These are phyloP conservation scores for Boletus vermiculosoides DNA, from an alignment of 768 basidiomycete species.

Conservation along the genomic window DNA sequence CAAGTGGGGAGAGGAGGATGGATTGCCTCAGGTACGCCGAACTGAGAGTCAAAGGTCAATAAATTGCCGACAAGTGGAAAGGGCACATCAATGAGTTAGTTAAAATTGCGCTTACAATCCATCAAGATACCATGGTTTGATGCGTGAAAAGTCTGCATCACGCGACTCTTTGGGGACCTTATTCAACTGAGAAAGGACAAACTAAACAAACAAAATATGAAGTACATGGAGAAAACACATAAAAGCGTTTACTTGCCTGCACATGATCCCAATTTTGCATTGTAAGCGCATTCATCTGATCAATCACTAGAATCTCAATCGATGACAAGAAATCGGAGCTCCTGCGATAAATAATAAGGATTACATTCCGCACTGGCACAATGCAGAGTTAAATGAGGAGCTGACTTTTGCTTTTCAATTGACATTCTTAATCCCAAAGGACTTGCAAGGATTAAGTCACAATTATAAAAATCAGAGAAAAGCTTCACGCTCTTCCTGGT, in stretches of 20 bases:
- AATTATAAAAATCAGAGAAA: conserved; percentile 87
- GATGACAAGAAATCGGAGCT: conserved; percentile 90
- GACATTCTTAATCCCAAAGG: conserved; percentile 88
- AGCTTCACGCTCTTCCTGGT: conserved; percentile 90
- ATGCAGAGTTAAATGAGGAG: conserved; percentile 3
- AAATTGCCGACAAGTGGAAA: conserved; percentile 36
- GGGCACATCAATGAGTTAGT: conserved; percentile 63
- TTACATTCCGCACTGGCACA: not conserved
- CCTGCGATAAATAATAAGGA: conserved; percentile 38
- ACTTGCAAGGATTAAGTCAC: conserved; percentile 90
- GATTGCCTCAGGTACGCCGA: conserved; percentile 87
- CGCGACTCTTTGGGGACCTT: conserved; percentile 90
- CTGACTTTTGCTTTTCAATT: conserved; percentile 92
- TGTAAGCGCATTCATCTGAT: conserved; percentile 86
- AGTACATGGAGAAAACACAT: not conserved
- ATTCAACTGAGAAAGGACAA: conserved; percentile 82
- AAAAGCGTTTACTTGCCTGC: conserved; percentile 53
- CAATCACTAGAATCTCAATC: conserved; percentile 86
- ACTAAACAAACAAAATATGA: conserved; percentile 45
- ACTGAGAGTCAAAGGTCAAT: conserved; percentile 38
- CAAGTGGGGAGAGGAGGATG: conserved; percentile 81
- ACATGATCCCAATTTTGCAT: conserved; percentile 99
- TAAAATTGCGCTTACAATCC: conserved; percentile 65
- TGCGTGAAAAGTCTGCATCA: conserved; percentile 92
- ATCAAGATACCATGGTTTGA: conserved; percentile 98